Conservation (phyloP, 148 eudicot species). For the Selenicereus undatus region DNA sequence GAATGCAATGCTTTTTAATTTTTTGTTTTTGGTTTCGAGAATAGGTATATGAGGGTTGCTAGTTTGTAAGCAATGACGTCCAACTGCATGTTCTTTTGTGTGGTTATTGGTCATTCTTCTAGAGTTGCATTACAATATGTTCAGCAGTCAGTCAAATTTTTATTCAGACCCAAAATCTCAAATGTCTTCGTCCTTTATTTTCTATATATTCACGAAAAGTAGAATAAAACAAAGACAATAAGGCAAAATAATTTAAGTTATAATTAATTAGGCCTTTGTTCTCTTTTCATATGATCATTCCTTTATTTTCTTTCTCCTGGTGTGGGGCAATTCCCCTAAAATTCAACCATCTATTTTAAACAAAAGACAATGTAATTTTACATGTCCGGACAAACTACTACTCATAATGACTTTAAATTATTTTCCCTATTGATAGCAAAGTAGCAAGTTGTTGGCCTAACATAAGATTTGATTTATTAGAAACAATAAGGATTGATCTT, state of each 20-base stretch:
- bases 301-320: neutral
- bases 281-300: neutral
- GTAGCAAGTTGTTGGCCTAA: slow-evolving; percentile 10
- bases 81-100: no score
- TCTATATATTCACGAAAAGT: no score
- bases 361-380: slow-evolving; percentile 14
- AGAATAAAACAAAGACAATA: neutral
- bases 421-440: neutral
- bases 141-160: no score
- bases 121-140: no score
- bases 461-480: slow-evolving; percentile 1
- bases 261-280: neutral
- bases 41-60: no score
- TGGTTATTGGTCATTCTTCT: no score
- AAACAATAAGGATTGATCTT: neutral
- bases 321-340: neutral
- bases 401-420: slow-evolving; percentile 12
- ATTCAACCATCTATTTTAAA: slow-evolving; percentile 7
- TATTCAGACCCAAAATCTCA: no score
- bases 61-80: no score
- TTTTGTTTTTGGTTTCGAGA: no score
- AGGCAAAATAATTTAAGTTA: neutral
- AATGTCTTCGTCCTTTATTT: no score
- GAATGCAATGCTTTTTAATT: no score
- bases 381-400: slow-evolving; percentile 22